Base-by-base conservation (phyloP, 2,329 filamentous ascomycete genomes). In the Ophiostoma perfectum region DNA sequence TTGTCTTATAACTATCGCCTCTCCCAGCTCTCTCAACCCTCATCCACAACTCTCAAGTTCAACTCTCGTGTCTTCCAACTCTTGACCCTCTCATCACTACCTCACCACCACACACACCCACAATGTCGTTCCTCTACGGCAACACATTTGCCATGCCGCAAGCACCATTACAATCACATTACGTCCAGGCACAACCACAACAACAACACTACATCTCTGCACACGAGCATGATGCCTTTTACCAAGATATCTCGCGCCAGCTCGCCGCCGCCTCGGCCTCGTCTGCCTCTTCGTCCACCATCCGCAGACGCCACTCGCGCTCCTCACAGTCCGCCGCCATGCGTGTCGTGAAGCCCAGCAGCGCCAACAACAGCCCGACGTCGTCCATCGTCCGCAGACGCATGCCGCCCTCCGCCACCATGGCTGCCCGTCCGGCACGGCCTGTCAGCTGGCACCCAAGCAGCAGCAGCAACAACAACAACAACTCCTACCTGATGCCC, bases 391-490 rank as follows among this genome's bases (percentile, higher is more conserved):
- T 78, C 80, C 80, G 85, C 72, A 81, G 87, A 75, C 85, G 83
- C 75, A 87, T 85, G 1, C 76, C 86, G 78, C 76, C 71, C 76
- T 66, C 41, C 47, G 64, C 16, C 69, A 64, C 38, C 65, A 67
- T 52, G 44, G 66, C 62, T 52, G 65, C 41, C 70, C 71, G 70
- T 16, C 77, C 81, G 52, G 78, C 78, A 66, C 84, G 90, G 58
- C 90, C 90, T 5, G 80, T 91, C 63, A 92, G 90, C 80, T 93
- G 90, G 90, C 90, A 93, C 76, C 88, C 90, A 2, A 42, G 69
- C 69, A 84, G 85, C 36, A 85, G 39, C 39, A 42, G 16, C 39
- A n/a, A 55, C n/a, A 64, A 45, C 16, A 27, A 27, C 27, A 27
- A 27, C 27, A n/a, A 55, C n/a, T 45, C 36, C 16, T 81, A 85